Percentiles rank a stretch among this genome's conserved stretches.
Evolutionary conservation across 495 filamentous ascomycete genomes (phyloP).

Genomic region (Cercophora newfieldiana): DNA sequence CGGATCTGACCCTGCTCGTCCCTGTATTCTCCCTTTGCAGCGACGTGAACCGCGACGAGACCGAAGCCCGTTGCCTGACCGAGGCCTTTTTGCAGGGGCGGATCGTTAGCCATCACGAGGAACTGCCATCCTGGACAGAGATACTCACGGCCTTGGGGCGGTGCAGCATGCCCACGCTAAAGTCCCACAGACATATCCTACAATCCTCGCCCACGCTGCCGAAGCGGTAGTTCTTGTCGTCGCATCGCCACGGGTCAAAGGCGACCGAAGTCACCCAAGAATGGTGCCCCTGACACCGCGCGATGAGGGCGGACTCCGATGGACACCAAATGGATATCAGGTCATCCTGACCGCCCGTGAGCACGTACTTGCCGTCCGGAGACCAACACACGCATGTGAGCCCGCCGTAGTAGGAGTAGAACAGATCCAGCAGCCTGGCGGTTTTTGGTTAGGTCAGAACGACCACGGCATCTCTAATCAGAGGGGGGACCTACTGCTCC

Average conservation of each 20-base stretch:
- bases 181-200: constrained; percentile 90
- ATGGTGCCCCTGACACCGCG: constrained; percentile 87
- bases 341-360: constrained; percentile 95
- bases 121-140: background rate
- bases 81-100: constrained; percentile 35
- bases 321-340: constrained; percentile 92
- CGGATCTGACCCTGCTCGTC: constrained; percentile 61
- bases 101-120: background rate
- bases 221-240: constrained; percentile 90
- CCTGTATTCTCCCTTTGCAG: constrained; percentile 52
- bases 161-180: constrained; percentile 93
- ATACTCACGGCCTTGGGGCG: constrained; percentile 69
- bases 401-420: constrained; percentile 89
- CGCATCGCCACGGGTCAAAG: constrained; percentile 96
- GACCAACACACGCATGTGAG: constrained; percentile 95
- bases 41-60: constrained; percentile 45
- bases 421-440: constrained; percentile 74
- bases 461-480: background rate
- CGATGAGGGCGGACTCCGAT: constrained; percentile 78
- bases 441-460: background rate
- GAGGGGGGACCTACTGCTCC: constrained; percentile 67
- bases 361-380: constrained; percentile 91
- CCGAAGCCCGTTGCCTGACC: constrained; percentile 60
- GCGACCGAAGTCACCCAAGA: constrained; percentile 93
- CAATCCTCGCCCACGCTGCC: constrained; percentile 96